A percentile compares a stretch with the other conserved stretches of the same genome.
Conservation (phyloP, 164 flowering plant genomes). For the Annona cherimola region DNA sequence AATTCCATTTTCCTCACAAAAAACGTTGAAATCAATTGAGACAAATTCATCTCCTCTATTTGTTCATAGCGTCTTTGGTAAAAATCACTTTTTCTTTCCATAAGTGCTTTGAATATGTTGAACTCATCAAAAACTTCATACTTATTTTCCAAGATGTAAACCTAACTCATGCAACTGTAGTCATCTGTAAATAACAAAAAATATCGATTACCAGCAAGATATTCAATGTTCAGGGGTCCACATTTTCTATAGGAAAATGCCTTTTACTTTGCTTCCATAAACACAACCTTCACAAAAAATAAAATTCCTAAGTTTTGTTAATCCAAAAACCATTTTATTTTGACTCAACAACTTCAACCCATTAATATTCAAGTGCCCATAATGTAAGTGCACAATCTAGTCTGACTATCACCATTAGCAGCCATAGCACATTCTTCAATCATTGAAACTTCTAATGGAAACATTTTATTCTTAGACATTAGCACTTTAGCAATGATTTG, state of each 20-base stretch:
- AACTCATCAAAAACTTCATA: not conserved
- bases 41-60: not conserved
- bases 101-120: not conserved
- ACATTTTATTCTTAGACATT: constrained; percentile 1
- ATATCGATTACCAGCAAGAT: not conserved
- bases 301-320: not conserved
- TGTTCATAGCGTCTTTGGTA: not conserved
- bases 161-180: not conserved
- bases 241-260: not conserved
- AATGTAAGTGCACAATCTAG: constrained; percentile 2
- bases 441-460: constrained; percentile 1
- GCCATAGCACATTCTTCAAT: not conserved
- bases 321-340: not conserved
- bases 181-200: not conserved
- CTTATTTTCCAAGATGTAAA: not conserved
- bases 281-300: no score
- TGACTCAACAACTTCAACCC: not conserved
- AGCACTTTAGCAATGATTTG: not conserved
- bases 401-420: not conserved
- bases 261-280: not conserved
- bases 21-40: not conserved
- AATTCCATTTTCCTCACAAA: not conserved
- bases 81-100: not conserved
- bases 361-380: not conserved
- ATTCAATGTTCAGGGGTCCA: not conserved